Evolutionary conservation across 164 flowering plant genomes (phyloP), one percentile per base, ranked within the genome.

Genomic region (Vitis rotundifolia): DNA sequence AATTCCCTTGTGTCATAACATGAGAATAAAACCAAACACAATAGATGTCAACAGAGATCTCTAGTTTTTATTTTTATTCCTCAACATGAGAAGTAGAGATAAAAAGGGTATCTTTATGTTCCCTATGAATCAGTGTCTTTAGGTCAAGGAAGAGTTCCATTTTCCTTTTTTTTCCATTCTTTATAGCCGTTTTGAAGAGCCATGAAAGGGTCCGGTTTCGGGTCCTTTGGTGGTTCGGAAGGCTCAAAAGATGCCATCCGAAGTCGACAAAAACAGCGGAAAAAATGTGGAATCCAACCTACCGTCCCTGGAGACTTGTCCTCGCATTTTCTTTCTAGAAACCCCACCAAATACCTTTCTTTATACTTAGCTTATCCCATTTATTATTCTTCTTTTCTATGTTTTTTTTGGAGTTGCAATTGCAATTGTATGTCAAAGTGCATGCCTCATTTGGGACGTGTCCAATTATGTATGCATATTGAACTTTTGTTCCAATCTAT

Each of bases 251-350:
- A 74, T 61, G 80, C 69, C 82, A 72, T 54, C 9, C 18, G 69
- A n/a, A 69, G 57, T 55, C 52, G 80, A 76, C 80, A 78, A 81
- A 62, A 47, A 56, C 56, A 68, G 70, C 70, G 49, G 72, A 63
- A 66, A 75, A 70, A 65, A 37, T 71, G 71, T 68, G 68, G 77
- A 59, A 77, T 75, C 77, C 66, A 75, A 73, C 79, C 81, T 59
- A 75, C 76, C 81, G 71, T 66, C 73, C 68, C 61, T 18, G 44
- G 56, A 28, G 51, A 62, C 31, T 57, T 65, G 67, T 68, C 73
- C 11, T 63, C 47, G 37, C 26, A 49, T 3, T 18, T 59, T 51
- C 8, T 10, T 62, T 73, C 73, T 77, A 73, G 73, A 69, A 73
- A 50, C 53, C 52, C 29, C 16, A 58, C 51, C 19, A 29, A 14